These are phyloP conservation scores for Yarrowia osloensis DNA, from an alignment of 805 yeast species.

Conservation along the genomic window DNA sequence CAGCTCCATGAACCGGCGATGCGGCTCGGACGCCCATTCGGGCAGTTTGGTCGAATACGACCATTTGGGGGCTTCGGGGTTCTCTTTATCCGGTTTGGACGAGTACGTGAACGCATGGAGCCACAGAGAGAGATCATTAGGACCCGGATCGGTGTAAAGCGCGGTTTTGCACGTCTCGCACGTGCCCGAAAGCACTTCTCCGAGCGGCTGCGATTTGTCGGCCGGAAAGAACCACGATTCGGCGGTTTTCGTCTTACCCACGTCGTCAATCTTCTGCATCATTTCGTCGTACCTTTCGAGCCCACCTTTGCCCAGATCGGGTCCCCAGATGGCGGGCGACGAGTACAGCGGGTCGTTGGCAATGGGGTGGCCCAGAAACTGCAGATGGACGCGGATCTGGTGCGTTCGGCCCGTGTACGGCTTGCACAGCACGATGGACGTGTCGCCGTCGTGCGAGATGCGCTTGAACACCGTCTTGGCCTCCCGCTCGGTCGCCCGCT, in stretches of 20 bases:
- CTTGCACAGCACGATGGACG: slow-evolving; percentile 74
- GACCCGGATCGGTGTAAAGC: slow-evolving; percentile 84
- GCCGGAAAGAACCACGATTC: slow-evolving; percentile 64
- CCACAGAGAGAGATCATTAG: slow-evolving; percentile 84
- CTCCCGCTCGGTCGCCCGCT: slow-evolving; percentile 66
- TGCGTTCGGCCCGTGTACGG: slow-evolving; percentile 95
- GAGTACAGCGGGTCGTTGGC: slow-evolving; percentile 92
- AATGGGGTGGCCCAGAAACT: slow-evolving; percentile 84
- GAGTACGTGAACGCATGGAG: slow-evolving; percentile 83
- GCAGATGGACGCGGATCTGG: slow-evolving; percentile 91
- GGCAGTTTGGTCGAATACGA: slow-evolving; percentile 75
- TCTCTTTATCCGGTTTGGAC: slow-evolving; percentile 28
- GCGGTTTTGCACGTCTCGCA: slow-evolving; percentile 72
- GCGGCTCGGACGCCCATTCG: slow-evolving; percentile 72
- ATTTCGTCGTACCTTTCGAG: slow-evolving; percentile 34
- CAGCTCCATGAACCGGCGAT: slow-evolving; percentile 62
- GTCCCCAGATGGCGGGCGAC: slow-evolving; percentile 79
- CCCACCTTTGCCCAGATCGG: slow-evolving; percentile 56
- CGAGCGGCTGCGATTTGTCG: slow-evolving; percentile 44
- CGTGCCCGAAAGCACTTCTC: slow-evolving; percentile 63
- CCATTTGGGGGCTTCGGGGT: slow-evolving; percentile 51
- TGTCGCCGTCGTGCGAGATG: slow-evolving; percentile 65
- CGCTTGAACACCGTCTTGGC: slow-evolving; percentile 73
- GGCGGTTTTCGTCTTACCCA: slow-evolving; percentile 72
- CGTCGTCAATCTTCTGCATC: slow-evolving; percentile 50